Conservation (phyloP, 129 eudicot species). For the Rutidosis leptorrhynchoides region DNA sequence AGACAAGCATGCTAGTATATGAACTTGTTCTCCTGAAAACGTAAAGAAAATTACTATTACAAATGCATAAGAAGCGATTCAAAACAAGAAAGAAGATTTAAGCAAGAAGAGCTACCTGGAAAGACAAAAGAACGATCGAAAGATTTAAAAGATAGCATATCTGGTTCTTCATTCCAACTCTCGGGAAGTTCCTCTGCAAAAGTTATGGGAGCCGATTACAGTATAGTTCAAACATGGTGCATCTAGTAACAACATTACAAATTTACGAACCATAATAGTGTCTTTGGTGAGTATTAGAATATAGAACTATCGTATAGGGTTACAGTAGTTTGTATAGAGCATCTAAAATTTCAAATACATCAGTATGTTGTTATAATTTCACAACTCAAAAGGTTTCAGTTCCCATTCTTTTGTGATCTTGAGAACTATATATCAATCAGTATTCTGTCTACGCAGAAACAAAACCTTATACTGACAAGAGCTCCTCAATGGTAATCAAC, state of each 20-base stretch:
- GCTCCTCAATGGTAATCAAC: neutral
- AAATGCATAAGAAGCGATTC: neutral
- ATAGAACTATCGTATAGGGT: neutral
- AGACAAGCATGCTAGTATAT: constrained; percentile 76
- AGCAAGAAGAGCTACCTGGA: constrained; percentile 53
- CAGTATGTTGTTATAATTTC: neutral
- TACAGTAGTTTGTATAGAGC: neutral
- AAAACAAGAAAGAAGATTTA: constrained; percentile 7
- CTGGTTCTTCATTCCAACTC: constrained; percentile 64
- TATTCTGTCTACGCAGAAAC: neutral
- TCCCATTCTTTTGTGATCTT: neutral
- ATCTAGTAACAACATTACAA: neutral
- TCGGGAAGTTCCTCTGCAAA: constrained; percentile 78
- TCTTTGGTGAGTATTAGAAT: neutral
- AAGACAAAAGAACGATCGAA: constrained; percentile 85
- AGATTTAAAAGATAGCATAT: constrained; percentile 65
- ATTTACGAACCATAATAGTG: neutral
- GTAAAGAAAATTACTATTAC: neutral
- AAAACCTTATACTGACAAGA: neutral
- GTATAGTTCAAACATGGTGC: neutral
- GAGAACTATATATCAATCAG: neutral
- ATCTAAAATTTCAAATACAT: neutral
- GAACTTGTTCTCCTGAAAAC: constrained; percentile 81
- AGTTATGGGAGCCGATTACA: constrained; percentile 9
- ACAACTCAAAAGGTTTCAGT: neutral